A percentile compares a stretch with the other conserved stretches of the same genome.
Conservation (phyloP, 2,329 filamentous ascomycete genomes). For the Aaosphaeria arxii region DNA sequence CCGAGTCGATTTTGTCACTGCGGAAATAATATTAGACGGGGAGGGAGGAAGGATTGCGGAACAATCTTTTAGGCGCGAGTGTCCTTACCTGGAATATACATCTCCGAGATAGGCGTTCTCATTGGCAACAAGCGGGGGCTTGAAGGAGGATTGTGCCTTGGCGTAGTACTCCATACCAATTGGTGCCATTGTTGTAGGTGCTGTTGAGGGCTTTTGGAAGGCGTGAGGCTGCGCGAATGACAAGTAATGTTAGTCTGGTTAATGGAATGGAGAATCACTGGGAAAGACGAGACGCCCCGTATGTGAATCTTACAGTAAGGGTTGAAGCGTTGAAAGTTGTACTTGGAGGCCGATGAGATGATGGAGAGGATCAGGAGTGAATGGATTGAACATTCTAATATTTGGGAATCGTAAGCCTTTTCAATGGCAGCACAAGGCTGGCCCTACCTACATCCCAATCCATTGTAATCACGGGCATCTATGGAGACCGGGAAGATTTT, state of each 20-base stretch:
- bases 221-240: no score
- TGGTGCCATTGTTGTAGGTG: constrained; percentile 7
- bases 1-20: constrained; percentile 54
- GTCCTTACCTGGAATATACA: constrained; percentile 52
- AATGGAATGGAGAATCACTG: neutral
- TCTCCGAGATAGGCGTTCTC: constrained; percentile 68
- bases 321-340: constrained; percentile 3
- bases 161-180: constrained; percentile 51
- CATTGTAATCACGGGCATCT: no score
- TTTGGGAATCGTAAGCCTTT: no score
- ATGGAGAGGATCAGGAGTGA: no score
- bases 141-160: constrained; percentile 58
- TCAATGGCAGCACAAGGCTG: no score
- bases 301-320: neutral
- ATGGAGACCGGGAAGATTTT: no score
- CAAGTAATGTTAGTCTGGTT: no score
- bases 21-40: neutral
- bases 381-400: no score
- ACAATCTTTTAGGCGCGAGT: neutral
- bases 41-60: constrained; percentile 6
- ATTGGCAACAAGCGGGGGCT: constrained; percentile 64
- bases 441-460: no score
- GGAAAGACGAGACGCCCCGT: neutral
- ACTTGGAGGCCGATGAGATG: no score
- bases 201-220: no score